Conservation (phyloP, 345 rosid genomes). For the Melaleuca quinquenervia region DNA sequence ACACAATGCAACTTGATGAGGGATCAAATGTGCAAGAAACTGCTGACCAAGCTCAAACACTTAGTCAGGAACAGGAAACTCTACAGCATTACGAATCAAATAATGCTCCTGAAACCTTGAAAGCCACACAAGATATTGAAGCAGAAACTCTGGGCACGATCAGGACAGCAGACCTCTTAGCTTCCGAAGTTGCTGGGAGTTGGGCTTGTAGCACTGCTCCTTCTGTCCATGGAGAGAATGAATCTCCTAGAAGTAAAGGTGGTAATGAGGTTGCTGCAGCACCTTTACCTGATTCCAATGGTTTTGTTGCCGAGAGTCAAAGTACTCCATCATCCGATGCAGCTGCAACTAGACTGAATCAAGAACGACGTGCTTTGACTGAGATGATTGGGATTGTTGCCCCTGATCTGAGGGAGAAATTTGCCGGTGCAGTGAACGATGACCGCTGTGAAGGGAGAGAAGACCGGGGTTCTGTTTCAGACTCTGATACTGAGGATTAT, state of each 20-base stretch:
- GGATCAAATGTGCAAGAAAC: slow-evolving; percentile 41
- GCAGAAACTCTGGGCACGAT: slow-evolving; percentile 54
- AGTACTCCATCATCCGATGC: slow-evolving; percentile 31
- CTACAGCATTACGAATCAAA: slow-evolving; percentile 11
- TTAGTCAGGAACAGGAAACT: slow-evolving; percentile 3
- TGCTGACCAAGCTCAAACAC: slow-evolving; percentile 19
- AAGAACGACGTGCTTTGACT: slow-evolving; percentile 34
- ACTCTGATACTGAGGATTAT: slow-evolving; percentile 51
- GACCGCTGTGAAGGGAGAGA: slow-evolving; percentile 16
- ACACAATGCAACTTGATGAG: slow-evolving; percentile 77
- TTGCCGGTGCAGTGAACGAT: slow-evolving; percentile 13
- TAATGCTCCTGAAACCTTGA: slow-evolving; percentile 24
- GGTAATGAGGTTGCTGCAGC: slow-evolving; percentile 21
- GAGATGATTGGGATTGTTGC: slow-evolving; percentile 61
- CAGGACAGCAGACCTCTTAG: slow-evolving; percentile 68
- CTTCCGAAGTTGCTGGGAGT: slow-evolving; percentile 85
- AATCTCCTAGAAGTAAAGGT: slow-evolving; percentile 37
- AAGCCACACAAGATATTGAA: slow-evolving; percentile 45
- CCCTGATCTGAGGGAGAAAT: slow-evolving; percentile 48
- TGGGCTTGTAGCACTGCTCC: slow-evolving; percentile 88
- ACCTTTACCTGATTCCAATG: slow-evolving; percentile 27
- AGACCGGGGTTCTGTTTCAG: slow-evolving; percentile 24
- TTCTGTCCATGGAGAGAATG: slow-evolving; percentile 70
- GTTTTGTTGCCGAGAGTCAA: slow-evolving; percentile 50
- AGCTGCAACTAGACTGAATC: slow-evolving; percentile 13